Evolutionary conservation across 768 basidiomycete species (phyloP), one percentile per base, ranked within the genome.

Genomic region (Mycena epipterygia): DNA sequence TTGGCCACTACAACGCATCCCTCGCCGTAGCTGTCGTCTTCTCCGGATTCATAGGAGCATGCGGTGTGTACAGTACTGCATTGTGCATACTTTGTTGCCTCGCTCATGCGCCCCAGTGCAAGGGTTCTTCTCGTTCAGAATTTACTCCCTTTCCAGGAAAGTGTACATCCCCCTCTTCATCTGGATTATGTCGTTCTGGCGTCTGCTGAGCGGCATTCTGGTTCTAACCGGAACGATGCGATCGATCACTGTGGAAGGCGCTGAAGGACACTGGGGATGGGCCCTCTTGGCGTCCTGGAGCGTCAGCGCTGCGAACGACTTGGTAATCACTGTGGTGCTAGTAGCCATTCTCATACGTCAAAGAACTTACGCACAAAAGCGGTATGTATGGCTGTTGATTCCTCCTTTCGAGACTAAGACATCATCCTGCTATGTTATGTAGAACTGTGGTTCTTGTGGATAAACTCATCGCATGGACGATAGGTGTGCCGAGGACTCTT

Each of bases 81-180:
- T 29, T 16, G 23, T 41, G 21, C 16, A n/a, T 19, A n/a, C 13
- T 25, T 17, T 58, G 39, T 17, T 16, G 53, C 21, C 57, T 44
- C 17, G 39, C 41, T 58, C 39, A 58, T 16, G 25, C 39, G 14
- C 16, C 39, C 4, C 27, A 58, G 57, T 58, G 39, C 57, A 42
- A 29, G 39, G 27, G 6, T 58, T n/a, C n/a, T n/a, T n/a, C n/a
- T n/a, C n/a, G n/a, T n/a, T n/a, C n/a, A n/a, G n/a, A n/a, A n/a
- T n/a, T 58, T 42, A 64, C 29, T 12, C 37, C 12, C 27, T 64
- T 30, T 52, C 49, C 21, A 39, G 46, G 39, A 64, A n/a, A 56
- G 39, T 56, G 16, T 56, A 25, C 64, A 42, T 56, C 39, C 52
- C 64, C 6, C n/a, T 56, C 32, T 14, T 65, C 42, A 32, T 42